These are phyloP conservation scores for Talaromyces adpressus DNA, from an alignment of 495 filamentous ascomycete genomes.

Conservation along the genomic window DNA sequence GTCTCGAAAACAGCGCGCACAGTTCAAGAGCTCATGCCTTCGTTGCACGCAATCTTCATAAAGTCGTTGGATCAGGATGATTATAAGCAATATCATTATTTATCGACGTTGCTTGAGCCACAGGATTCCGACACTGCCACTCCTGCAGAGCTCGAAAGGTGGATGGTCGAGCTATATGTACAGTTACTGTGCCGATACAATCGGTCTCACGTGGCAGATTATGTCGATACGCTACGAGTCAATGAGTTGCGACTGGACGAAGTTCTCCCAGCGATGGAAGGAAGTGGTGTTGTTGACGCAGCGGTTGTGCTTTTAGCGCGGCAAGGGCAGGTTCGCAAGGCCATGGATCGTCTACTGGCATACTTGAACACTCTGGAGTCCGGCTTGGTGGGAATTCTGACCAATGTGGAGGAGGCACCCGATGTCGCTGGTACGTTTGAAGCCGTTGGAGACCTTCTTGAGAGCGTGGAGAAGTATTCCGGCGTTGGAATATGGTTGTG, in stretches of 20 bases:
- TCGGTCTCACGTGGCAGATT: conserved; percentile 74
- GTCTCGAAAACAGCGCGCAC: conserved; percentile 60
- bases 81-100: conserved; percentile 66
- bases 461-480: conserved; percentile 77
- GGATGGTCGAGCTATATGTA: conserved; percentile 79
- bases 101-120: conserved; percentile 73
- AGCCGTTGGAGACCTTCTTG: conserved; percentile 53
- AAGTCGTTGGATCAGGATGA: conserved; percentile 55
- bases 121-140: conserved; percentile 16
- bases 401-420: conserved; percentile 43
- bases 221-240: conserved; percentile 70
- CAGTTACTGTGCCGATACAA: conserved; percentile 84
- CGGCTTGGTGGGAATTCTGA: conserved; percentile 66
- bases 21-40: conserved; percentile 57
- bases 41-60: conserved; percentile 66
- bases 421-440: conserved; percentile 48
- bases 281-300: conserved; percentile 84
- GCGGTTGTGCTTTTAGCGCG: conserved; percentile 85
- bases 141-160: conserved; percentile 23
- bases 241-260: conserved; percentile 75
- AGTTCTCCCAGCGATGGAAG: conserved; percentile 80
- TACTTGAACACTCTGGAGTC: conserved; percentile 75
- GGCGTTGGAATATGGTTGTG: conserved; percentile 94
- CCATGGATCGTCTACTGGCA: conserved; percentile 73
- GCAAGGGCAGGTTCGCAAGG: conserved; percentile 77